Percentiles rank a stretch among this genome's conserved stretches.
Conservation (phyloP, 257 asterid species). For the Solanum ossicruentum region DNA sequence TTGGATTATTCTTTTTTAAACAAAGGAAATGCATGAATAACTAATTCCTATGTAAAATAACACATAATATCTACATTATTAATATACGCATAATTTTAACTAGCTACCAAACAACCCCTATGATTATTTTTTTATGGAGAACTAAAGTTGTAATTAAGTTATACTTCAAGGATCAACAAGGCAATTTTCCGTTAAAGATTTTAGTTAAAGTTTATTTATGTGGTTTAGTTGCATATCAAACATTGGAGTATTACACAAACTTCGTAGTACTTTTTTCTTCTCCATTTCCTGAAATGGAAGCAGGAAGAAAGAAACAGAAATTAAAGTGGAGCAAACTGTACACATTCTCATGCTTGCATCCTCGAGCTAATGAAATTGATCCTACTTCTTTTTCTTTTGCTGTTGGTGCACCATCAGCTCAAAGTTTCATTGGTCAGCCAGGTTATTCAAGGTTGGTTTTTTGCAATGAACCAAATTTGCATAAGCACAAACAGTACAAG, state of each 20-base stretch:
- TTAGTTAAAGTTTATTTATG: not conserved
- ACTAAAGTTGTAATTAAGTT: not conserved
- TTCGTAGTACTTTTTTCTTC: not conserved
- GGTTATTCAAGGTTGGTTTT: conserved; percentile 71
- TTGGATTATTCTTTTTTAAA: too few relatives aligned
- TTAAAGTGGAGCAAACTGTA: conserved; percentile 64
- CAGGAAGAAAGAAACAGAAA: conserved; percentile 69
- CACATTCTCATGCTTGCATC: conserved; percentile 64
- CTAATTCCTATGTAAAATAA: too few relatives aligned
- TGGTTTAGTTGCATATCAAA: not conserved
- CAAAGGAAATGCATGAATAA: too few relatives aligned
- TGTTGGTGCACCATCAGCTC: conserved; percentile 16
- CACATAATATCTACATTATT: too few relatives aligned
- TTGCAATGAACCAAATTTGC: conserved; percentile 72
- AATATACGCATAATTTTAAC: too few relatives aligned
- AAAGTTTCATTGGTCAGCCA: conserved; percentile 22
- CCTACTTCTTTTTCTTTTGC: not conserved
- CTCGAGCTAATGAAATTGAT: conserved; percentile 32
- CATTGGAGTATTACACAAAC: not conserved
- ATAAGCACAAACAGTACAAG: conserved; percentile 46
- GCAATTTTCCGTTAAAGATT: not conserved
- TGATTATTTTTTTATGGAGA: not conserved
- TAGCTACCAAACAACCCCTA: too few relatives aligned
- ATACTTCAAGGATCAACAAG: not conserved
- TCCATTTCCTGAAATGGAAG: conserved; percentile 29